phyloP scores from a whole-genome alignment of 2,329 filamentous ascomycete genomes.

The Raffaelea deltoideospora region DNA sequence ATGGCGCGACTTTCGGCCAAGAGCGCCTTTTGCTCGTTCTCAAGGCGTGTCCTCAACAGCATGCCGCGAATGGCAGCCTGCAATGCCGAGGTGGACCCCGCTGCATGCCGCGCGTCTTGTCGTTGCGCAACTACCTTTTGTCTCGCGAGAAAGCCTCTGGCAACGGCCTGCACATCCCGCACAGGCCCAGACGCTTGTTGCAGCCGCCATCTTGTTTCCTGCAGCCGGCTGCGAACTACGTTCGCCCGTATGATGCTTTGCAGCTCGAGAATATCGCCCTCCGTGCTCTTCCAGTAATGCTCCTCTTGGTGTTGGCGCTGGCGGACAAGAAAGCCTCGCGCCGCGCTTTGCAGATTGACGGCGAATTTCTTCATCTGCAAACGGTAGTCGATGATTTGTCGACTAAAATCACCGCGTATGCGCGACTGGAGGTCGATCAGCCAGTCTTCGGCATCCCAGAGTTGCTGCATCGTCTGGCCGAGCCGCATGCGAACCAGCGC shows the following conservation, averaged over 20 bases:
- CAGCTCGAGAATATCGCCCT: conserved; percentile 58
- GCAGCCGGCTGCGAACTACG: conserved; percentile 45
- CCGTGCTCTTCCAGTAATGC: conserved; percentile 52
- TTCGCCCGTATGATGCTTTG: conserved; percentile 68
- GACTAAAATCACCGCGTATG: conserved; percentile 73
- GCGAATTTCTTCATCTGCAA: conserved; percentile 74
- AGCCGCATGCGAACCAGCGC: conserved; percentile 63
- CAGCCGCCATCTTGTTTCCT: conserved; percentile 41
- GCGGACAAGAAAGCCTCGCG: conserved; percentile 61
- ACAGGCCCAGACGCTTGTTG: conserved; percentile 47
- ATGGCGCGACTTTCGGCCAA: conserved; percentile 34
- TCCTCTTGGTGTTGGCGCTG: conserved; percentile 46
- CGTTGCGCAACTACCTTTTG: conserved; percentile 40
- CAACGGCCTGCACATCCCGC: conserved; percentile 47
- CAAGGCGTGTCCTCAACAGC: conserved; percentile 42
- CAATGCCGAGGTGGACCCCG: conserved; percentile 38
- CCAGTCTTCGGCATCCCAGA: conserved; percentile 74
- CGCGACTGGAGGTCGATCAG: conserved; percentile 73
- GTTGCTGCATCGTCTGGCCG: conserved; percentile 67
- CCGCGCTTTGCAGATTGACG: conserved; percentile 61
- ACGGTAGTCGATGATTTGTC: conserved; percentile 71
- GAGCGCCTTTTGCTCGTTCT: conserved; percentile 36
- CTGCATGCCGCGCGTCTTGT: conserved; percentile 34
- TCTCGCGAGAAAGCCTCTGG: conserved; percentile 52
- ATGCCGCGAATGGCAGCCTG: conserved; percentile 56